phyloP scores from a whole-genome alignment of 2,329 filamentous ascomycete genomes.

The Fusarium ramigenum region DNA sequence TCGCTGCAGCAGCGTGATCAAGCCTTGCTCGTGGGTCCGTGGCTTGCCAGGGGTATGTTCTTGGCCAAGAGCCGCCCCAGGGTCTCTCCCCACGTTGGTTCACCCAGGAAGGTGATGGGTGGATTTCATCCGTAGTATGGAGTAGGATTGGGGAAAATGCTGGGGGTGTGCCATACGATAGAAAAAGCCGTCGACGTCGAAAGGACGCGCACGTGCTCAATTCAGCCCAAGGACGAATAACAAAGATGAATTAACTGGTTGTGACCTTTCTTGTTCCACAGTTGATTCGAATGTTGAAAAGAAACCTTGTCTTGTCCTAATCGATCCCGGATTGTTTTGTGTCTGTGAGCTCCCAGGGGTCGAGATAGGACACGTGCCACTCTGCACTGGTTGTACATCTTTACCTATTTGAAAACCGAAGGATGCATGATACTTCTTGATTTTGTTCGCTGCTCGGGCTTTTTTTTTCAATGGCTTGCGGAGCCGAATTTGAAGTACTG shows the following conservation, averaged over 20 bases:
- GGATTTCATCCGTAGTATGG: slow-evolving; percentile 24
- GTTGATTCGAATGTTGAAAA: slow-evolving; percentile 7
- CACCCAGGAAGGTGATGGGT: slow-evolving; percentile 41
- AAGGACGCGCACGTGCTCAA: slow-evolving; percentile 41
- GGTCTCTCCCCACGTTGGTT: slow-evolving; percentile 41
- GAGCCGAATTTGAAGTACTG: background rate
- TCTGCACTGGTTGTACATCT: slow-evolving; percentile 35
- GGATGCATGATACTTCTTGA: slow-evolving; percentile 13
- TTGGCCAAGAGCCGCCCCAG: slow-evolving; percentile 30
- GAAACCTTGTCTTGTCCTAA: slow-evolving; percentile 12
- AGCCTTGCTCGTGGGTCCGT: slow-evolving; percentile 24
- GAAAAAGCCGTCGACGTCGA: slow-evolving; percentile 16
- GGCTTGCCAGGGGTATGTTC: slow-evolving; percentile 28
- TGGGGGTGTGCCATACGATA: slow-evolving; percentile 8
- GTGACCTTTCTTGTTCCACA: slow-evolving; percentile 6
- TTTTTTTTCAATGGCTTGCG: background rate
- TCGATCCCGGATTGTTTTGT: background rate
- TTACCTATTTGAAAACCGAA: slow-evolving; percentile 10
- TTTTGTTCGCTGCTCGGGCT: background rate
- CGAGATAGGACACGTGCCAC: slow-evolving; percentile 39
- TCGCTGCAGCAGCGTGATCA: slow-evolving; percentile 17
- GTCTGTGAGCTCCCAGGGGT: slow-evolving; percentile 20
- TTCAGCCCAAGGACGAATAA: slow-evolving; percentile 28
- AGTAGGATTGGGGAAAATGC: slow-evolving; percentile 17
- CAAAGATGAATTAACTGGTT: slow-evolving; percentile 17